Conservation (phyloP, 192 early-diverging fungal species). For the Linnemannia zychae region DNA sequence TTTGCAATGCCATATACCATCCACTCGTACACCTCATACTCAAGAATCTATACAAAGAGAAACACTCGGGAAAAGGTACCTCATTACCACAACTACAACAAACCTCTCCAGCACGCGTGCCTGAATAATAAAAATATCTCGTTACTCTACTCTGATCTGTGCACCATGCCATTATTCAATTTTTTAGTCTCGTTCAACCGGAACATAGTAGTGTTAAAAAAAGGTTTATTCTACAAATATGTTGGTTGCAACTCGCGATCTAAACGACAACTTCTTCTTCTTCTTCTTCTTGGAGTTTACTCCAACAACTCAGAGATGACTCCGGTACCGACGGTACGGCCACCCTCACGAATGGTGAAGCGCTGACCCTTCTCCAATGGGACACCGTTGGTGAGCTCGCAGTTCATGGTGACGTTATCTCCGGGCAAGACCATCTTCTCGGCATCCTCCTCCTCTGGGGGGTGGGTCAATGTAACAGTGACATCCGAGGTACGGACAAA, state of each 20-base stretch:
- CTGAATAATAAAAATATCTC: neutral
- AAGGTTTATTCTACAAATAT: constrained; percentile 25
- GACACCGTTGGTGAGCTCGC: constrained; percentile 85
- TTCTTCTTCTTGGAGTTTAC: constrained; percentile 55
- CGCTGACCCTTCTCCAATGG: constrained; percentile 95
- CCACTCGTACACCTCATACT: too few relatives aligned
- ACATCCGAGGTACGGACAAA: constrained; percentile 97
- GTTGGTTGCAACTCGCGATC: neutral
- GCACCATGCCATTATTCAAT: neutral
- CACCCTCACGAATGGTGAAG: constrained; percentile 98
- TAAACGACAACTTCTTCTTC: constrained; percentile 11
- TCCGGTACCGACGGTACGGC: constrained; percentile 97
- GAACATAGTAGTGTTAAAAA: neutral
- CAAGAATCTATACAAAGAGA: too few relatives aligned
- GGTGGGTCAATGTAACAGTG: constrained; percentile 86
- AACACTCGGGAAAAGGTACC: neutral
- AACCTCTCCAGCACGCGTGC: neutral
- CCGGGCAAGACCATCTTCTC: constrained; percentile 99
- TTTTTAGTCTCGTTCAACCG: too few relatives aligned
- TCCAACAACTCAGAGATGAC: constrained; percentile 84
- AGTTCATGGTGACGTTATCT: constrained; percentile 92
- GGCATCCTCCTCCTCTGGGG: constrained; percentile 83
- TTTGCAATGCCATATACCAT: too few relatives aligned
- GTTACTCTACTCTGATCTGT: neutral
- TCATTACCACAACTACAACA: neutral